Percentiles rank a stretch among this genome's conserved stretches.
These are phyloP conservation scores for Kwoniella mangroviensis DNA, from an alignment of 768 basidiomycete species.

Conservation along the genomic window DNA sequence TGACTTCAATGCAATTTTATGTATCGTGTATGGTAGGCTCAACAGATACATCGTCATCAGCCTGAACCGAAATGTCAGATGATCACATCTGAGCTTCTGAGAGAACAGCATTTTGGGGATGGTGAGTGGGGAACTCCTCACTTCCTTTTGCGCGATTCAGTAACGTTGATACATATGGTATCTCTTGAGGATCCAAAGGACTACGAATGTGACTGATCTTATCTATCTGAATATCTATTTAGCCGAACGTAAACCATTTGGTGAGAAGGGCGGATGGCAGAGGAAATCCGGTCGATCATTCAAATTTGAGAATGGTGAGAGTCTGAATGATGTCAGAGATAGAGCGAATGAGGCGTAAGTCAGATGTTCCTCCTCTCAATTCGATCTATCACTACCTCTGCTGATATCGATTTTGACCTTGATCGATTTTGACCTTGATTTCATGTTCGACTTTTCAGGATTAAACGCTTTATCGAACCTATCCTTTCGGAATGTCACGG, in stretches of 20 bases:
- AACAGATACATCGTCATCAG: conserved; percentile 52
- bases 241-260: conserved; percentile 42
- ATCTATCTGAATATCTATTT: background rate
- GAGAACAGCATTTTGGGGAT: conserved; percentile 61
- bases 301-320: conserved; percentile 58
- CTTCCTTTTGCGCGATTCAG: no score
- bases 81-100: conserved; percentile 52
- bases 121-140: conserved; percentile 41
- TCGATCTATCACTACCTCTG: background rate
- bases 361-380: background rate
- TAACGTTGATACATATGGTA: background rate
- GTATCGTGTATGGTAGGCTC: conserved; percentile 31
- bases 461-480: conserved; percentile 58
- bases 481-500: conserved; percentile 47
- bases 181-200: background rate
- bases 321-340: conserved; percentile 57
- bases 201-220: background rate
- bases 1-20: background rate
- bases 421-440: background rate
- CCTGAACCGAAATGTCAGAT: conserved; percentile 50
- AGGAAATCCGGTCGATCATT: conserved; percentile 50
- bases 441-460: conserved; percentile 28
- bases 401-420: background rate
- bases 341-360: conserved; percentile 58
- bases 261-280: conserved; percentile 38